Conservation (phyloP, 495 filamentous ascomycete species). For the Geopyxis carbonaria region DNA sequence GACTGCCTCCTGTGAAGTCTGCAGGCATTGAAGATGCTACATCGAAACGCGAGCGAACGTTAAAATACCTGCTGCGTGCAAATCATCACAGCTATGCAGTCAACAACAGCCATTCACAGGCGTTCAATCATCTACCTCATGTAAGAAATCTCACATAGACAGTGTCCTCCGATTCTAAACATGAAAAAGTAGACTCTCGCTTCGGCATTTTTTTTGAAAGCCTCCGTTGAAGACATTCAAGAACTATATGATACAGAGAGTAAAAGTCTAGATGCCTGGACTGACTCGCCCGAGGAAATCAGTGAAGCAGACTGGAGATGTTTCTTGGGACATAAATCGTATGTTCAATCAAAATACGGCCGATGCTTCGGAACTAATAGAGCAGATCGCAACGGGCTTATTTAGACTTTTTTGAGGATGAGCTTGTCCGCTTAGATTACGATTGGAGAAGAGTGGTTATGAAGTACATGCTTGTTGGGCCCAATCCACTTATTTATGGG, state of each 20-base stretch:
- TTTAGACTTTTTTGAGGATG: slow-evolving; percentile 83
- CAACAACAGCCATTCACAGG: slow-evolving; percentile 51
- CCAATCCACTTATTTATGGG: slow-evolving; percentile 60
- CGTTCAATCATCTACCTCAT: slow-evolving; percentile 80
- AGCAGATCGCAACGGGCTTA: slow-evolving; percentile 69
- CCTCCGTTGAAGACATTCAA: slow-evolving; percentile 49
- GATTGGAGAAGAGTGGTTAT: slow-evolving; percentile 65
- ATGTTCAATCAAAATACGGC: slow-evolving; percentile 9
- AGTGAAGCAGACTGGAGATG: slow-evolving; percentile 69
- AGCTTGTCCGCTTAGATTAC: slow-evolving; percentile 52
- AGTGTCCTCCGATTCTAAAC: background rate
- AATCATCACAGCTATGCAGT: slow-evolving; percentile 86
- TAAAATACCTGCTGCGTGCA: slow-evolving; percentile 75
- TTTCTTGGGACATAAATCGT: slow-evolving; percentile 54
- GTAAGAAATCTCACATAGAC: slow-evolving; percentile 29
- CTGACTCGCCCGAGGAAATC: slow-evolving; percentile 68
- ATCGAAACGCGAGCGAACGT: slow-evolving; percentile 60
- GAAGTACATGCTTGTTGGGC: slow-evolving; percentile 58
- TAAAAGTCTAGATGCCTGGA: slow-evolving; percentile 61
- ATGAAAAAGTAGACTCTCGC: slow-evolving; percentile 38
- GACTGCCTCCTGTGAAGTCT: slow-evolving; percentile 50
- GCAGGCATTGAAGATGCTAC: slow-evolving; percentile 61
- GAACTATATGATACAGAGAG: slow-evolving; percentile 62
- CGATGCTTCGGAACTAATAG: background rate
- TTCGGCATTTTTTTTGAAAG: slow-evolving; percentile 73